Evolutionary conservation across 768 basidiomycete genomes (phyloP).

Genomic region (Dacryopinax spathularia): DNA sequence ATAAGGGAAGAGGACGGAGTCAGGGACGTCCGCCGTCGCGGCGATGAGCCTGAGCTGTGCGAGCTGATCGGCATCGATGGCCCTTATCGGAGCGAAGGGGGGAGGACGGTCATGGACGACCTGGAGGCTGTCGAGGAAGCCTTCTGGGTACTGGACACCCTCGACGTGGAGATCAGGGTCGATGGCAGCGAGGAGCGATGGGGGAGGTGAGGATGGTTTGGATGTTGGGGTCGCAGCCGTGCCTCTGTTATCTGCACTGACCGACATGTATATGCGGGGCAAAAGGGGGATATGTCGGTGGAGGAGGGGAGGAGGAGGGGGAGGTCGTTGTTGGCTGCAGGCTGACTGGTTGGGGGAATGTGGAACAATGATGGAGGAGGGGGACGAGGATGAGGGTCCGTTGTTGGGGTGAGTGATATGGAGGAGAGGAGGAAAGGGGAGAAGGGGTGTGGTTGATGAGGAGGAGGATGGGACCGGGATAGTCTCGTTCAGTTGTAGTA

Average conservation of each 20-base stretch:
- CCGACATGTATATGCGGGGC: background rate
- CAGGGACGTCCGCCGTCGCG: slow-evolving; percentile 56
- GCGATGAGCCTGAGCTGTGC: slow-evolving; percentile 48
- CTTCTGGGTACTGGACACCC: slow-evolving; percentile 18
- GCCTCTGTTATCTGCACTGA: slow-evolving; percentile 8
- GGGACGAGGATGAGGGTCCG: slow-evolving; percentile 1
- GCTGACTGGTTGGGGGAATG: background rate
- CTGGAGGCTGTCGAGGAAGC: slow-evolving; percentile 19
- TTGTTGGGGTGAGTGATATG: background rate
- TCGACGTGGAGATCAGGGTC: background rate
- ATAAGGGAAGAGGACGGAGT: slow-evolving; percentile 75
- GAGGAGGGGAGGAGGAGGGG: slow-evolving; percentile 5
- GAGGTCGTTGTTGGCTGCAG: slow-evolving; percentile 4
- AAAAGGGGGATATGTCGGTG: slow-evolving; percentile 9
- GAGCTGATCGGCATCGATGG: slow-evolving; percentile 36
- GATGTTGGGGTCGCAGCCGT: slow-evolving; percentile 7
- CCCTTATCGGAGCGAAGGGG: slow-evolving; percentile 30
- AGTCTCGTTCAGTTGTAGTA: too few species aligned
- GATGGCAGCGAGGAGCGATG: background rate
- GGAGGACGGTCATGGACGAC: slow-evolving; percentile 25
- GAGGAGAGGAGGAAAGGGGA: slow-evolving; percentile 3
- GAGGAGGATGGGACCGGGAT: background rate
- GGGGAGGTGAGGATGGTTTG: slow-evolving; percentile 1
- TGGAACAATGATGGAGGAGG: background rate
- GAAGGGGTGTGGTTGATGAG: background rate